These are phyloP conservation scores for Blastobotrys raffinosifermentans DNA, from an alignment of 1,139 yeast species.

Conservation along the genomic window DNA sequence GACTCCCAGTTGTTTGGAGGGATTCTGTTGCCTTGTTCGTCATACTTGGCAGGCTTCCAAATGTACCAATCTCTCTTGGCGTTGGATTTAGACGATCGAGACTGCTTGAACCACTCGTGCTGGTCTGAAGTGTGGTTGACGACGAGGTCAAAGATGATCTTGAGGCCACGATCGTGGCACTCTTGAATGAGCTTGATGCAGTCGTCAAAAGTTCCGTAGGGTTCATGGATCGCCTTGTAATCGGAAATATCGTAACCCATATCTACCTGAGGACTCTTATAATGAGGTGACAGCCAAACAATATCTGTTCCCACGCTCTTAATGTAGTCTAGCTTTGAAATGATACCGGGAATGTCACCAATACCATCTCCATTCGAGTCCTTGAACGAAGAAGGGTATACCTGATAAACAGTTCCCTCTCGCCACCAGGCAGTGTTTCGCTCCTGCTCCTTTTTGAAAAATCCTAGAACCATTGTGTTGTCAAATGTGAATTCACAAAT, in stretches of 20 bases:
- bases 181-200: conserved; percentile 45
- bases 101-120: conserved; percentile 51
- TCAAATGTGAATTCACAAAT: too few relatives aligned
- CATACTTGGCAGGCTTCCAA: conserved; percentile 48
- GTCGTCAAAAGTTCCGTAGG: conserved; percentile 47
- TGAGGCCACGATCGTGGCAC: conserved; percentile 44
- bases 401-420: conserved; percentile 50
- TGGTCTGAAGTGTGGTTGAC: conserved; percentile 49
- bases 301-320: conserved; percentile 45
- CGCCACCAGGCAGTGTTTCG: conserved; percentile 44
- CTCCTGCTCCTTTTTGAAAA: not conserved
- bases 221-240: conserved; percentile 44
- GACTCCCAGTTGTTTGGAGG: conserved; percentile 57
- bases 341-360: conserved; percentile 50
- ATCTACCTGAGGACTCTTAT: conserved; percentile 52
- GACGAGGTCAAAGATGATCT: conserved; percentile 47
- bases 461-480: too few relatives aligned
- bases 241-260: conserved; percentile 55
- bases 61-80: conserved; percentile 57
- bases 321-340: conserved; percentile 45
- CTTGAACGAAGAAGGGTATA: conserved; percentile 54
- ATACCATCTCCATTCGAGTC: conserved; percentile 54
- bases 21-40: conserved; percentile 42
- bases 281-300: conserved; percentile 51
- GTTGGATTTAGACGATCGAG: conserved; percentile 42